Percentiles rank a stretch among this genome's conserved stretches.
phyloP scores from a whole-genome alignment of 2,329 filamentous ascomycete species.

The Didymella keratinophila region DNA sequence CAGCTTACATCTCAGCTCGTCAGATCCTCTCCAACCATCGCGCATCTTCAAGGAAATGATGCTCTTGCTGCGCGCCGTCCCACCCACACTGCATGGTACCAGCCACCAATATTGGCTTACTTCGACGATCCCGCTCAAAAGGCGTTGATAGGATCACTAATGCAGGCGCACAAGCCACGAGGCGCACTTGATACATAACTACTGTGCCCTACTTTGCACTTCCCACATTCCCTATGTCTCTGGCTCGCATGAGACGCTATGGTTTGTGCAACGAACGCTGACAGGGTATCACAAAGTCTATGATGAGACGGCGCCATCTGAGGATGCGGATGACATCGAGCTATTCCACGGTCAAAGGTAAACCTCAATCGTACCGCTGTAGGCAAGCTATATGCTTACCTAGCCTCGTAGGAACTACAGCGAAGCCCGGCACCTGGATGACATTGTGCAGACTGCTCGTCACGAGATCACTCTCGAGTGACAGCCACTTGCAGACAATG shows the following conservation, averaged over 20 bases:
- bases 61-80: background rate
- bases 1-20: background rate
- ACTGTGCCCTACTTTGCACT: background rate
- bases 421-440: background rate
- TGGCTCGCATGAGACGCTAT: background rate
- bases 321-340: slow-evolving; percentile 6
- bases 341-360: slow-evolving; percentile 4
- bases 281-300: slow-evolving; percentile 3
- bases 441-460: background rate
- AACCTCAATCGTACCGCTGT: background rate
- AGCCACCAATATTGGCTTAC: background rate
- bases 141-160: background rate
- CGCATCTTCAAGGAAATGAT: background rate
- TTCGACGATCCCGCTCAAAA: background rate
- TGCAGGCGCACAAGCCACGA: background rate
- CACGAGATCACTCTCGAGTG: background rate
- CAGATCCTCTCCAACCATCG: background rate
- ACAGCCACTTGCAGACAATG: background rate
- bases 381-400: background rate
- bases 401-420: background rate
- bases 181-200: background rate
- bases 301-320: background rate
- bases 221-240: background rate
- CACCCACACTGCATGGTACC: background rate
- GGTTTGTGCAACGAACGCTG: slow-evolving; percentile 6